Base-by-base conservation (phyloP, 805 yeast species). In the Saturnispora quitensis region DNA sequence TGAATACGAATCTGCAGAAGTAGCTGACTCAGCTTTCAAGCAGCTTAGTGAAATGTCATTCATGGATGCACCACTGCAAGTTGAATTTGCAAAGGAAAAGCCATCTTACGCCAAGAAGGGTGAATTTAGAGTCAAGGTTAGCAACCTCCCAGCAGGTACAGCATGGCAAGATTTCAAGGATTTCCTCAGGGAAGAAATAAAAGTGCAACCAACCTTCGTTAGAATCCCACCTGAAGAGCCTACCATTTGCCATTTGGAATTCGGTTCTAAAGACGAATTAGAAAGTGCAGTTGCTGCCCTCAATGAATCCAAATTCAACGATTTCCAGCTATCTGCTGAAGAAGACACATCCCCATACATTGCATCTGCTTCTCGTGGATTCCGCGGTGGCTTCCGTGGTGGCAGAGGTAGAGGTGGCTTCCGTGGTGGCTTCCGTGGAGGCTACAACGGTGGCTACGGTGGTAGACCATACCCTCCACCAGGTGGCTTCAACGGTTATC, bases 141-240 rank as follows among this genome's bases (percentile, higher is more conserved):
- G 78, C 59, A 80, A 80, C 68, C 73, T 86, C 62, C 90, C 90
- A 60, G 85, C 82, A 60, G 82, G 82, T 56, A 76, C 86, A 53
- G 82, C 88, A 48, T 86, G 95, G 95, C 93, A 86, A 75, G 91
- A 85, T 62, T 77, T 86, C 65, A 86, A 89, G 74, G 98, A 91
- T 73, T 81, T 87, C 65, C 89, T 89, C 58, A 78, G 95, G 66
- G 89, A 85, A 55, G 84, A 80, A 69, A 80, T 78, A 52, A 72
- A 77, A 56, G 67, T 76, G 57, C 77, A 80, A 53, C 86, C 89
- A 53, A 78, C 84, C 34, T 85, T 83, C 72, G 68, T 76, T 62
- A 72, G 74, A 73, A 67, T 75, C 68, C 69, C 76, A 63, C 64
- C 74, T 64, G 67, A 68, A 68, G 66, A 71, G 65, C 69, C 70